Conservation (phyloP, 352 stramenopile species). For the Phytophthora tentaculata region DNA sequence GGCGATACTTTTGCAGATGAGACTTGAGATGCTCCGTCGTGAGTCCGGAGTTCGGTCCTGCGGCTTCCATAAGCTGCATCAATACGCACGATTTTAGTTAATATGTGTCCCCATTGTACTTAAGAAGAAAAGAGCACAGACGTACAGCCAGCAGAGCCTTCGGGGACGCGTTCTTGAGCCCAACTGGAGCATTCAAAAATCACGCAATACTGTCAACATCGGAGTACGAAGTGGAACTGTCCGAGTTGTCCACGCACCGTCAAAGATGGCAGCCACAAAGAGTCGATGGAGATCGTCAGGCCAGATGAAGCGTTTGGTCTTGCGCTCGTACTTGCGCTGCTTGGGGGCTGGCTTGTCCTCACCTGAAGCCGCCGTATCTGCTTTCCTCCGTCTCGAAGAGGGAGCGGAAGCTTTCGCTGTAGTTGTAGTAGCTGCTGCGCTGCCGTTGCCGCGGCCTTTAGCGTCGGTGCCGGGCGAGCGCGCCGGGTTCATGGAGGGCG, state of each 20-base stretch:
- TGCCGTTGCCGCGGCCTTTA: conserved; percentile 13
- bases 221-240: conserved; percentile 3
- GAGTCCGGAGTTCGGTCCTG: conserved; percentile 61
- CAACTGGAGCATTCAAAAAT: conserved; percentile 54
- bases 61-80: conserved; percentile 69
- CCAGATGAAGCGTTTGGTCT: conserved; percentile 90
- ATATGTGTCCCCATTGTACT: not conserved
- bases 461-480: conserved; percentile 24
- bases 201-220: conserved; percentile 13
- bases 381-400: conserved; percentile 31
- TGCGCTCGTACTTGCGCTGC: conserved; percentile 90
- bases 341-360: conserved; percentile 33
- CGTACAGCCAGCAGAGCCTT: conserved; percentile 80
- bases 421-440: not conserved
- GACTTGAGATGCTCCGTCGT: conserved; percentile 90
- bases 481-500: conserved; percentile 39
- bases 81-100: conserved; percentile 15
- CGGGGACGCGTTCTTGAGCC: conserved; percentile 87
- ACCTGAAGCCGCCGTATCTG: conserved; percentile 5
- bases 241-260: conserved; percentile 49
- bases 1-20: conserved; percentile 89
- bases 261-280: conserved; percentile 89
- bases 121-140: conserved; percentile 4
- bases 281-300: conserved; percentile 88
- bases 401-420: not conserved